Base-by-base conservation (phyloP, 225 moss, liverwort and hornwort species). In the Sphagnum contortum region DNA sequence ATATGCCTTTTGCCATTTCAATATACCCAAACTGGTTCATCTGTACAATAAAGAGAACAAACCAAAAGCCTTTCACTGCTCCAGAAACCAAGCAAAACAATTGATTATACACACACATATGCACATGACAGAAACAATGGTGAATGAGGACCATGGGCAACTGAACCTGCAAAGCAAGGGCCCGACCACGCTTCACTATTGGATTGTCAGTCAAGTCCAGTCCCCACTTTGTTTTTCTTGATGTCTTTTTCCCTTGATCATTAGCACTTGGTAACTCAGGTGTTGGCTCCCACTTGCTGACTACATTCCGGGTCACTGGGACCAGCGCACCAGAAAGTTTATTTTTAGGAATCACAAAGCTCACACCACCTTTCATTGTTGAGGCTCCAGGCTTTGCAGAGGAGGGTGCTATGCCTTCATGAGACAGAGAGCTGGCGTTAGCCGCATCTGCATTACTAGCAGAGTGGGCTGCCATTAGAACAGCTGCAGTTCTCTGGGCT, bases 91-190 rank as follows among this genome's bases (percentile, higher is more conserved):
- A 29, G 29, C 29, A 29, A 29, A 29, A 29, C 29, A 29, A 29
- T 29, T 29, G 29, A 29, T 29, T 29, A 29, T 1, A 29, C 29
- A 29, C 29, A 29, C 29, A 29, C 29, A 29, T 29, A 29, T 29
- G 29, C 29, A 29, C 29, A 29, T 1, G 29, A 29, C 29, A 29
- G 29, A 29, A 29, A 52, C 52, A 52, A 9, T 0, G 7, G 9
- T 9, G 2, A 52, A 52, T 6, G 7, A 52, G 45, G 47, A 61
- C 9, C 44, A 61, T 48, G 61, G 29, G 7, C 61, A 44, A 50
- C 59, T 76, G 60, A 56, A 88, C 94, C 85, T 94, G 94, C 46
- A 85, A 73, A 58, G 94, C 94, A 70, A 94, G 85, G 4, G 94
- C 94, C 60, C 87, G 70, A 53, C 94, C 85, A 0, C 88, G 63